These are phyloP conservation scores for Aurantiochytrium sp. DNA, from an alignment of 108 stramenopile species.

Conservation along the genomic window DNA sequence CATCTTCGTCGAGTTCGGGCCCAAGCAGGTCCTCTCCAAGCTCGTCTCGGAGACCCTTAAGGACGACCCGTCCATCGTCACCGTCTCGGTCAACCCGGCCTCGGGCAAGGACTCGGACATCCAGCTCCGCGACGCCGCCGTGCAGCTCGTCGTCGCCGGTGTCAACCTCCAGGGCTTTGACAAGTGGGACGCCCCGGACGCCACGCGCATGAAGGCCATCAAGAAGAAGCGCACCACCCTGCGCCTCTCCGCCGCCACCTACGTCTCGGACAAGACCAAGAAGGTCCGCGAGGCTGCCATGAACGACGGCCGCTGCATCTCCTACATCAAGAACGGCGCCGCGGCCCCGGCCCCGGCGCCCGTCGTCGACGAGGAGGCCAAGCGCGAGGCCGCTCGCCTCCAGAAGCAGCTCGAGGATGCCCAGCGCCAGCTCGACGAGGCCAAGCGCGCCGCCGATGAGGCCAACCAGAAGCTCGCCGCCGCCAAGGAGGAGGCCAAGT, in stretches of 20 bases:
- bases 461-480: not conserved
- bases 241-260: not conserved
- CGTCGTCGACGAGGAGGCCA: not conserved
- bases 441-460: not conserved
- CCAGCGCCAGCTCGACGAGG: not conserved
- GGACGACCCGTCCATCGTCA: not conserved
- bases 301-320: not conserved
- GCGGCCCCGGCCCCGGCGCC: not conserved
- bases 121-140: not conserved
- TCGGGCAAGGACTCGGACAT: not conserved
- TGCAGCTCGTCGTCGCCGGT: not conserved
- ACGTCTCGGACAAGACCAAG: constrained; percentile 14
- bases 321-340: not conserved
- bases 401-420: not conserved
- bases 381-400: not conserved
- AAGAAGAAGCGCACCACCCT: not conserved
- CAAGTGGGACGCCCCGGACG: constrained; percentile 2
- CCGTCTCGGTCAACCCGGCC: not conserved
- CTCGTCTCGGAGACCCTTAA: not conserved
- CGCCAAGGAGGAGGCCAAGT: not conserved
- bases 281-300: not conserved
- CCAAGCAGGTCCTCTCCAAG: constrained; percentile 13
- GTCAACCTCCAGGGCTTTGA: constrained; percentile 13
- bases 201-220: not conserved
- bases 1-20: not conserved